Evolutionary conservation across 2,329 filamentous ascomycete genomes (phyloP).

Genomic region (Penicillium sp.): DNA sequence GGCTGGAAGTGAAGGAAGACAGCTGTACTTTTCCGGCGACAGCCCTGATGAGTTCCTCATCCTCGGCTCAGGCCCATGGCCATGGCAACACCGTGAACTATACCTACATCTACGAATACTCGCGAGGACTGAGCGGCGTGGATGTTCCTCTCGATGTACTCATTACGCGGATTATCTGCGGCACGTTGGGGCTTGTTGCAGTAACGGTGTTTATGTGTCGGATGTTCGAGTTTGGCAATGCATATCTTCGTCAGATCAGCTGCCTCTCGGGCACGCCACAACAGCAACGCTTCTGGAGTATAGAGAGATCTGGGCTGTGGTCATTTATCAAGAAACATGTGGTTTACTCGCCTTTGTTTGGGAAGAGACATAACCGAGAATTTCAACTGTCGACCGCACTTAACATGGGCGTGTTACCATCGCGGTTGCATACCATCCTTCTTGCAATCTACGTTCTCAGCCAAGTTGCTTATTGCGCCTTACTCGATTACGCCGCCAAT

Average conservation of each 20-base stretch:
- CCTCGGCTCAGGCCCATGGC: slow-evolving; percentile 20
- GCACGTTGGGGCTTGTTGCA: slow-evolving; percentile 30
- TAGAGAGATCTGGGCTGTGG: slow-evolving; percentile 40
- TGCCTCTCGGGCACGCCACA: slow-evolving; percentile 32
- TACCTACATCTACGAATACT: slow-evolving; percentile 41
- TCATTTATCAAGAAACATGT: slow-evolving; percentile 44
- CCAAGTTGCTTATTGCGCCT: slow-evolving; percentile 70
- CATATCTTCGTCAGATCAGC: slow-evolving; percentile 42
- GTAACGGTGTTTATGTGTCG: slow-evolving; percentile 38
- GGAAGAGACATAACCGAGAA: slow-evolving; percentile 72
- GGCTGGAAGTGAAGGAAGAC: background rate
- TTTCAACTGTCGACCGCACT: slow-evolving; percentile 65
- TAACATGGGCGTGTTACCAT: slow-evolving; percentile 72
- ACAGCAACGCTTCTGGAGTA: slow-evolving; percentile 45
- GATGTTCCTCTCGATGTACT: slow-evolving; percentile 37
- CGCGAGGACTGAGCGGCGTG: slow-evolving; percentile 36
- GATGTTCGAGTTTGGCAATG: slow-evolving; percentile 40
- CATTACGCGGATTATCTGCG: slow-evolving; percentile 38
- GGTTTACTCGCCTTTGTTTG: slow-evolving; percentile 63
- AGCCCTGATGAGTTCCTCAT: slow-evolving; percentile 15
- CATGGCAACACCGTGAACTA: slow-evolving; percentile 26
- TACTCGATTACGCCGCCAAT: slow-evolving; percentile 42
- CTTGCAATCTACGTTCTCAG: slow-evolving; percentile 64
- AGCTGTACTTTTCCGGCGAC: background rate
- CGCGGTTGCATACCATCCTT: slow-evolving; percentile 70